phyloP scores from a whole-genome alignment of 192 early-diverging fungal species.

The Coemansia sp. region DNA sequence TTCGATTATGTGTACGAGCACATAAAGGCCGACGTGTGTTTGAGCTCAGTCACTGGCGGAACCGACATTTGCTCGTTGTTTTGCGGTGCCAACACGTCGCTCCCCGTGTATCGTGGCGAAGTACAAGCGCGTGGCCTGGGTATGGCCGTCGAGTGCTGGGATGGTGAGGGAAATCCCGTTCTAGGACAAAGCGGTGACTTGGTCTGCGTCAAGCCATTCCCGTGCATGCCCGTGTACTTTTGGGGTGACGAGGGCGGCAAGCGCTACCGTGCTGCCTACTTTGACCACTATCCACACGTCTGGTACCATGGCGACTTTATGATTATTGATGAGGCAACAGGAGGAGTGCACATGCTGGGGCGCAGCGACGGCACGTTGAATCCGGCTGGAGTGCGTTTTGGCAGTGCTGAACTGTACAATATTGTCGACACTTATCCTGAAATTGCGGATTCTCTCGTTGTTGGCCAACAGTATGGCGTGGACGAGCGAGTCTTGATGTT shows the following conservation, averaged over 20 bases:
- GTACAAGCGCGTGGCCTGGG: constrained; percentile 91
- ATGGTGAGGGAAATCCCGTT: constrained; percentile 58
- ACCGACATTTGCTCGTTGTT: constrained; percentile 98
- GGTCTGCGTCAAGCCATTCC: constrained; percentile 92
- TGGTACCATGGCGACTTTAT: constrained; percentile 99
- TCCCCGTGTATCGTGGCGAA: constrained; percentile 92
- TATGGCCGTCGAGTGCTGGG: constrained; percentile 95
- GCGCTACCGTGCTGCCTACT: constrained; percentile 89
- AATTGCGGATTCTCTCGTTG: constrained; percentile 82
- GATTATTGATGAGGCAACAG: constrained; percentile 75
- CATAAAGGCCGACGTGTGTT: constrained; percentile 80
- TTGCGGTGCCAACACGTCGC: constrained; percentile 84
- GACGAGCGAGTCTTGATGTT: constrained; percentile 95
- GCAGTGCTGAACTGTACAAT: constrained; percentile 93
- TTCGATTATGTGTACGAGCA: constrained; percentile 89
- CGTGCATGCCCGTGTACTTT: constrained; percentile 96
- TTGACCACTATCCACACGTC: constrained; percentile 74
- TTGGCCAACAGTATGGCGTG: constrained; percentile 81
- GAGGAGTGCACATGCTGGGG: constrained; percentile 94
- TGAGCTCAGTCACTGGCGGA: constrained; percentile 96
- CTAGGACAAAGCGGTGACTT: constrained; percentile 80
- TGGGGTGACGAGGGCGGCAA: constrained; percentile 75
- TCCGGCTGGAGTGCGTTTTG: constrained; percentile 90
- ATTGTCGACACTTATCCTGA: constrained; percentile 80
- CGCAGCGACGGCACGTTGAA: constrained; percentile 91